Conservation (phyloP, 129 eudicot species). For the Helichrysum umbraculigerum region DNA sequence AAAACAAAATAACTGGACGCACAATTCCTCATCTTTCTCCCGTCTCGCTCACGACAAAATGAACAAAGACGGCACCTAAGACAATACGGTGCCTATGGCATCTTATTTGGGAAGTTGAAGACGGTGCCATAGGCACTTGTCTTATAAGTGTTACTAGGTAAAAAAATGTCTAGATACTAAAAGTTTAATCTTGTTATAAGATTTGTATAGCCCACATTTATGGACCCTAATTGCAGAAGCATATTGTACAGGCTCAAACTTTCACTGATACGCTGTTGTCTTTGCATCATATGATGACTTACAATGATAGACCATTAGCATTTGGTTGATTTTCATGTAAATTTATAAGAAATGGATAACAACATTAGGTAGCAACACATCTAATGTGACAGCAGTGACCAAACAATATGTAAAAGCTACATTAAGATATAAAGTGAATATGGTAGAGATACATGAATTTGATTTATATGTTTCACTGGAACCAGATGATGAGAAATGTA, state of each 20-base stretch:
- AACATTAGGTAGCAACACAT: background rate
- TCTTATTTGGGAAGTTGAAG: too few species aligned
- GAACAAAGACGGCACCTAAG: too few species aligned
- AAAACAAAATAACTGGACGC: too few species aligned
- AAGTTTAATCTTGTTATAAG: too few species aligned
- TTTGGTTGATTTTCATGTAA: background rate
- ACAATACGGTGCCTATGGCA: too few species aligned
- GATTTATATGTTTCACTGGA: background rate
- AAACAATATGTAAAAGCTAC: background rate
- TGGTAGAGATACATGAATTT: background rate
- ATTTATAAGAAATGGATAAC: too few species aligned
- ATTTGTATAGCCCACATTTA: background rate
- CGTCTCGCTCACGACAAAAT: too few species aligned
- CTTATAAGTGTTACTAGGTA: too few species aligned
- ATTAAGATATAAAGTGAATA: background rate
- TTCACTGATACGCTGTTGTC: background rate
- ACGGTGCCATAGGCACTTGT: too few species aligned
- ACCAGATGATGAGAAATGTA: conserved; percentile 35
- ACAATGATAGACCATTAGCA: too few species aligned
- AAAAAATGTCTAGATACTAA: too few species aligned
- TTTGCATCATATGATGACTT: background rate
- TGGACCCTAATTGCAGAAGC: background rate
- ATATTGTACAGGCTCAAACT: background rate
- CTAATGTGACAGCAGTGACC: background rate
- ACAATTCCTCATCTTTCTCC: too few species aligned